Base-by-base conservation (phyloP, 805 yeast species). In the Saturnispora diversa region DNA sequence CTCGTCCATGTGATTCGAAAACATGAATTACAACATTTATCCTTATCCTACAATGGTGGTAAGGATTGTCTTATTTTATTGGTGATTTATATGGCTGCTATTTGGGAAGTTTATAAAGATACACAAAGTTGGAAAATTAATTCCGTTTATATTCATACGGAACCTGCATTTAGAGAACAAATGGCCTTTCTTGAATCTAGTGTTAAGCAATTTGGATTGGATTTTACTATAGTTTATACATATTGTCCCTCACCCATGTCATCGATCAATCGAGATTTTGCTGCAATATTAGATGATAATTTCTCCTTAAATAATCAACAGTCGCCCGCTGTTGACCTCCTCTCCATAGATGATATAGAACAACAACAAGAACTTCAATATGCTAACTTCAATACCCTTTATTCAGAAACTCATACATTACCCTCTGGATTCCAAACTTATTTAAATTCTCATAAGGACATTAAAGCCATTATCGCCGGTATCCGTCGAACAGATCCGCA, bases 1-100 rank as follows among this genome's bases (percentile, higher is more conserved):
- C 49, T 51, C 35, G 11, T 38, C 12, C 43, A 47, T 9, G 46
- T 50, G 3, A 43, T 62, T 5, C 44, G 53, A 0, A 34, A 41
- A 19, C 56, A 53, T 43, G 42, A 47, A 2, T 39, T 64, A 11
- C 64, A 68, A 10, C 78, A 81, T 43, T 61, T 84, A 3, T 81
- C 97, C 0, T 68, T 92, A 11, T 83, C 95, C 2, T 92, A 82
- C 59, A 92, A 92, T 56, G 98, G 98, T 9, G 98, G 98, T 2
- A 92, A 92, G 55, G 98, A 92, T 62, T 92, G 97, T 53, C 73
- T 88, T 35, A 97, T 88, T 24, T 77, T 90, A 81, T 69, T 92
- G 41, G 65, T 86, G 12, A 54, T 92, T 5, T 75, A 84, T 40
- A 62, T 88, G 38, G 80, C 92, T 2, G 75, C 74, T 31, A 49